Evolutionary conservation across 305 asterid species (phyloP).

Genomic region (Fraxinus sp.): DNA sequence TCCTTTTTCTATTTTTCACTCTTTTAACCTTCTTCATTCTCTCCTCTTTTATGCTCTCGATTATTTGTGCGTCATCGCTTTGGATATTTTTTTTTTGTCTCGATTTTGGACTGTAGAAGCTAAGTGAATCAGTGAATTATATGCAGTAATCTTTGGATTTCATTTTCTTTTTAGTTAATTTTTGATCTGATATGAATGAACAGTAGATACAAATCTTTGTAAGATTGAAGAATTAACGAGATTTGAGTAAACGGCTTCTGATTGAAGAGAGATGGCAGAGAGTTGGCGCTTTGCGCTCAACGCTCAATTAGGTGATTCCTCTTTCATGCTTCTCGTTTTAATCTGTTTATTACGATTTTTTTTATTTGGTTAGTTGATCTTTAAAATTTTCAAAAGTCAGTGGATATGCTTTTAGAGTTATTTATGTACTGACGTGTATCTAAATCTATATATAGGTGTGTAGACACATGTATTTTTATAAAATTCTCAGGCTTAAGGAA

Average conservation of each 20-base stretch:
- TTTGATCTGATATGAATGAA: slow-evolving; percentile 28
- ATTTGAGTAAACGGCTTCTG: slow-evolving; percentile 10
- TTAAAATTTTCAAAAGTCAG: background rate
- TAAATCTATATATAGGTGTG: background rate
- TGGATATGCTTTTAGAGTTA: background rate
- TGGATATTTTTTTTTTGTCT: background rate
- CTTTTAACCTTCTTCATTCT: background rate
- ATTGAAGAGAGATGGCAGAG: slow-evolving; percentile 38
- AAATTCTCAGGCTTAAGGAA: background rate
- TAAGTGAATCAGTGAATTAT: slow-evolving; percentile 15
- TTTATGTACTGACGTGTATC: background rate
- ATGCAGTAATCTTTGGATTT: slow-evolving; percentile 16
- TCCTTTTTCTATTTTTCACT: background rate
- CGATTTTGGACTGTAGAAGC: slow-evolving; percentile 6
- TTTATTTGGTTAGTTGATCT: background rate
- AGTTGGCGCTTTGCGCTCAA: slow-evolving; percentile 53
- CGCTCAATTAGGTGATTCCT: slow-evolving; percentile 55
- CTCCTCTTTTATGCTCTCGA: slow-evolving; percentile 6
- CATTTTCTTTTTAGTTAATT: background rate
- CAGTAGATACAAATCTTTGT: slow-evolving; percentile 12
- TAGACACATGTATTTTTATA: background rate
- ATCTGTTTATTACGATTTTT: background rate
- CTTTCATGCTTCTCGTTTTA: background rate
- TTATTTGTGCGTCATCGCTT: background rate
- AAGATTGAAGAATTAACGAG: slow-evolving; percentile 12